These are phyloP conservation scores for Rubia yunnanensis DNA, from an alignment of 257 asterid genomes.

Conservation along the genomic window DNA sequence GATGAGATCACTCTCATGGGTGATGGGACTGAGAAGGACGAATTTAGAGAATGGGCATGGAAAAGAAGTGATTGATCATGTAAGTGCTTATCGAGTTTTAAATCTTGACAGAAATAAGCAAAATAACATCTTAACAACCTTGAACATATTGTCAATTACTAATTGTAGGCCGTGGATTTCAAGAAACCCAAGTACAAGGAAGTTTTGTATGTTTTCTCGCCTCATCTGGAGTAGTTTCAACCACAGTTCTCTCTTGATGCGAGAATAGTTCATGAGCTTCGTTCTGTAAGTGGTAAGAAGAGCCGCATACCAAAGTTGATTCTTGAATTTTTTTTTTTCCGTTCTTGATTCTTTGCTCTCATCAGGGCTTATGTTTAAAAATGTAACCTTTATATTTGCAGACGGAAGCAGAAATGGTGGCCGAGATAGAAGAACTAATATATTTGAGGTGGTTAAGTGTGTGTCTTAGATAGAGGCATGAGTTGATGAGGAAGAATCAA, in stretches of 20 bases:
- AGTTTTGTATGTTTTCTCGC: constrained; percentile 60
- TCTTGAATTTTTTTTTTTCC: no score
- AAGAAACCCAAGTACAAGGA: constrained; percentile 83
- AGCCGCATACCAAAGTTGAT: no score
- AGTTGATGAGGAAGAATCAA: constrained; percentile 31
- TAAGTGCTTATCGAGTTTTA: constrained; percentile 20
- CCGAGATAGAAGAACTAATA: constrained; percentile 31
- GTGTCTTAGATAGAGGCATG: constrained; percentile 42
- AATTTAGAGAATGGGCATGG: constrained; percentile 97
- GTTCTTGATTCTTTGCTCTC: no score
- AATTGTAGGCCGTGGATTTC: constrained; percentile 83
- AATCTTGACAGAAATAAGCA: not conserved
- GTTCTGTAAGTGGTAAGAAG: not conserved
- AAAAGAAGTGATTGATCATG: constrained; percentile 61
- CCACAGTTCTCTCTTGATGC: not conserved
- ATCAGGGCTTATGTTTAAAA: no score
- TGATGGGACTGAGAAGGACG: constrained; percentile 87
- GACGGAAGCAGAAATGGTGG: constrained; percentile 21
- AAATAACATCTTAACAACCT: not conserved
- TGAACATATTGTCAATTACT: not conserved
- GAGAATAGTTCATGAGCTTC: not conserved
- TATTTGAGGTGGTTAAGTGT: constrained; percentile 48
- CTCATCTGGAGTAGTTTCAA: constrained; percentile 41
- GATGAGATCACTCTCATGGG: constrained; percentile 91
- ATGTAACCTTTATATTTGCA: no score